phyloP scores from a whole-genome alignment of 1,284 basidiomycete species.

The Takashimella tepidaria region DNA sequence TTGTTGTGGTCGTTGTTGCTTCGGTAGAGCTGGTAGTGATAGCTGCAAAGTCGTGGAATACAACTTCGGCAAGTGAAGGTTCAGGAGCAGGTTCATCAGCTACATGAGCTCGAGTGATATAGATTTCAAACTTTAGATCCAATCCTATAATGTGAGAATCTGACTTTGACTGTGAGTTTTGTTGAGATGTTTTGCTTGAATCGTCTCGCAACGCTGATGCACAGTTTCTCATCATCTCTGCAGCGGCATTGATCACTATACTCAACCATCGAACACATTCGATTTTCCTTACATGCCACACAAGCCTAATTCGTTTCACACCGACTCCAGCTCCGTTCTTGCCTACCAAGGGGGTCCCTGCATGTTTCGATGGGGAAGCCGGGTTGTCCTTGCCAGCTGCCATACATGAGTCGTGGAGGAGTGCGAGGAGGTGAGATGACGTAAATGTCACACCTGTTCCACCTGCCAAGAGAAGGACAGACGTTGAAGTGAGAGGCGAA shows the following conservation, averaged over 20 bases:
- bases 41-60: background rate
- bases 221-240: constrained; percentile 2
- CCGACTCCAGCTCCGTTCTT: background rate
- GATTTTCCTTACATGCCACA: constrained; percentile 38
- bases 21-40: too few relatives aligned
- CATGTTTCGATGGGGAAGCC: background rate
- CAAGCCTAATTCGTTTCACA: constrained; percentile 15
- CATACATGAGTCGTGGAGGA: constrained; percentile 10
- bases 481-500: constrained; percentile 4
- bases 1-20: too few relatives aligned
- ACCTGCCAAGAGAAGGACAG: constrained; percentile 15
- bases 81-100: constrained; percentile 14
- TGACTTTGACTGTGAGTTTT: background rate
- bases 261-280: constrained; percentile 24
- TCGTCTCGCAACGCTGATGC: background rate
- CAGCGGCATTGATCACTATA: constrained; percentile 16
- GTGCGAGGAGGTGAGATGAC: constrained; percentile 26
- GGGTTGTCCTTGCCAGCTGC: too few relatives aligned
- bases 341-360: too few relatives aligned
- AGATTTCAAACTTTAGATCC: constrained; percentile 16
- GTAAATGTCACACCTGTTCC: constrained; percentile 41
- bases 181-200: too few relatives aligned
- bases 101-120: constrained; percentile 23
- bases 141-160: background rate
- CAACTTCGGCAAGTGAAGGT: background rate